Conservation (phyloP, 2,329 filamentous ascomycete genomes). For the Epichloe glyceriae region DNA sequence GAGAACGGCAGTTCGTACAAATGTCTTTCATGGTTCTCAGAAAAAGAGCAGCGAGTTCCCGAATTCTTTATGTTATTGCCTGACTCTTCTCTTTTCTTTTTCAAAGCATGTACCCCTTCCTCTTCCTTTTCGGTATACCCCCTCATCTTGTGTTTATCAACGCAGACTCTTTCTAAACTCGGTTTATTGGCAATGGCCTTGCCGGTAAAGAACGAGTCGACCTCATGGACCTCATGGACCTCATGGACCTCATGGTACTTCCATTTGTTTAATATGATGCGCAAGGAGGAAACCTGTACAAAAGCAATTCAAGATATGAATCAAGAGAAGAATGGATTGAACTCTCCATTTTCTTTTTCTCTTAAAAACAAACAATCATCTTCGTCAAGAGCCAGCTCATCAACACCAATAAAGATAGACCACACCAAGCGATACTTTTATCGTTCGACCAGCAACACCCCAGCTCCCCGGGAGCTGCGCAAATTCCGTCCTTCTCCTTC, state of each 20-base stretch:
- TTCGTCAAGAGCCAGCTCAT: not conserved
- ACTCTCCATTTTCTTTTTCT: not conserved
- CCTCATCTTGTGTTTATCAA: not conserved
- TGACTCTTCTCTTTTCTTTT: not conserved
- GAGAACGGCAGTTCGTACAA: not conserved
- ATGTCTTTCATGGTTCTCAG: not conserved
- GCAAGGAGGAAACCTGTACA: not conserved
- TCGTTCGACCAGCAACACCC: not conserved
- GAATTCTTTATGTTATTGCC: not conserved
- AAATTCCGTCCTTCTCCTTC: not conserved
- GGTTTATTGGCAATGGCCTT: not conserved
- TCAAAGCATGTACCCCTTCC: not conserved
- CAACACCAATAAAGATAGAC: not conserved
- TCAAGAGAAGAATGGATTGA: not conserved
- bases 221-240: too few species aligned
- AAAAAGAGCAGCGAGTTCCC: not conserved
- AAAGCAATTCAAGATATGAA: not conserved
- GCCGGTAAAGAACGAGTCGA: not conserved
- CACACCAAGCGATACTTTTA: not conserved
- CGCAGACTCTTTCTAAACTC: not conserved
- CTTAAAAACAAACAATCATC: not conserved
- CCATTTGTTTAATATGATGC: slow-evolving; percentile 1
- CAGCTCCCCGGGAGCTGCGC: not conserved
- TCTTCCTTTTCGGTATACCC: not conserved
- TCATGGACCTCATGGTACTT: not conserved